A percentile compares a stretch with the other conserved stretches of the same genome.
Conservation (phyloP, 2,329 filamentous ascomycete genomes). For the Ophiognomonia clavigignenti-juglandacearum region DNA sequence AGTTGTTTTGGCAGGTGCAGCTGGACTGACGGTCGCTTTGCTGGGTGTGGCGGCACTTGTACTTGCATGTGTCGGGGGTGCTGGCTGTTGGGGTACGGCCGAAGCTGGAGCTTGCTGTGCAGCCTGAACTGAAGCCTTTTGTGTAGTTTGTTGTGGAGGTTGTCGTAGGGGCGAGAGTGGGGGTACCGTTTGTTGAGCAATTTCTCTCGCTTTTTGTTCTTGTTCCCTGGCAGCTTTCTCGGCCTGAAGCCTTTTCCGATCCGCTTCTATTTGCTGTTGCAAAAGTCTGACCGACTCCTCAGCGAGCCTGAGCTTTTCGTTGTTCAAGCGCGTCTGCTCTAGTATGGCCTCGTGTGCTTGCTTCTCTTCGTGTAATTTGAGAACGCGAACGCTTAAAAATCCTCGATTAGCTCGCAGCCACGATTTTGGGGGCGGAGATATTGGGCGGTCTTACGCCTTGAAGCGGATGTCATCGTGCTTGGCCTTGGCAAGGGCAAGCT, state of each 20-base stretch:
- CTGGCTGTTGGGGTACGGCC: not conserved
- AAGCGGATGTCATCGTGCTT: conserved; percentile 12
- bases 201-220: conserved; percentile 9
- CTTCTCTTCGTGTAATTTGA: conserved; percentile 23
- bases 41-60: conserved; percentile 9
- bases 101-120: too few relatives aligned
- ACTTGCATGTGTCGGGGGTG: not conserved
- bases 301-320: conserved; percentile 15
- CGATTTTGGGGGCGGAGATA: not conserved
- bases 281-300: conserved; percentile 5
- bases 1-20: not conserved
- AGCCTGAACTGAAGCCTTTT: too few relatives aligned
- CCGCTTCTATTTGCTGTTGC: conserved; percentile 26
- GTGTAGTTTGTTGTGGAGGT: conserved; percentile 2
- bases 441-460: conserved; percentile 8
- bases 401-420: not conserved
- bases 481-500: conserved; percentile 12
- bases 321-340: conserved; percentile 21
- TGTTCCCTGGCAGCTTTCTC: conserved; percentile 10
- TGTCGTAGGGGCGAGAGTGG: conserved; percentile 11
- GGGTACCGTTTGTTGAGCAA: conserved; percentile 7
- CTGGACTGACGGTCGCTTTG: not conserved
- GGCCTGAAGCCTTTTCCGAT: conserved; percentile 18
- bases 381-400: conserved; percentile 24
- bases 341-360: conserved; percentile 20